phyloP scores from a whole-genome alignment of 129 eudicot species.

The Apium graveolens region DNA sequence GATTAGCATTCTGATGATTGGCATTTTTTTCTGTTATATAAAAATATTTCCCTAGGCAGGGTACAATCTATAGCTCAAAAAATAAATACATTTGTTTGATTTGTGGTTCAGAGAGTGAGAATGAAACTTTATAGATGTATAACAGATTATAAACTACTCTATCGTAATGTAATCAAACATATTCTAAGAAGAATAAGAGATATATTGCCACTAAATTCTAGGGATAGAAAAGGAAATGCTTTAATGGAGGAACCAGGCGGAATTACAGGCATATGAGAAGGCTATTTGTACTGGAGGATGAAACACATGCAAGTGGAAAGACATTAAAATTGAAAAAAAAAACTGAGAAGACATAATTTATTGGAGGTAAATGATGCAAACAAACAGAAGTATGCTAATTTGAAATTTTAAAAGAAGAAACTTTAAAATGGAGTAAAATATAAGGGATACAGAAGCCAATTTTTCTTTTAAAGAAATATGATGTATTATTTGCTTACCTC shows the following conservation, averaged over 20 bases:
- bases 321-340: neutral
- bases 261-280: neutral
- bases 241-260: neutral
- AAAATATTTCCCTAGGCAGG: neutral
- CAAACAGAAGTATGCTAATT: neutral
- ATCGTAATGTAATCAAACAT: neutral
- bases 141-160: neutral
- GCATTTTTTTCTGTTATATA: neutral
- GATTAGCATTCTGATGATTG: neutral
- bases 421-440: neutral
- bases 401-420: neutral
- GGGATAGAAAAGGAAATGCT: neutral
- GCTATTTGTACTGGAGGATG: neutral
- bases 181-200: neutral
- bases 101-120: neutral
- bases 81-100: neutral
- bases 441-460: neutral
- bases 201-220: neutral
- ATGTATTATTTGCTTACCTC: conserved; percentile 41
- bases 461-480: neutral
- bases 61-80: neutral
- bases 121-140: neutral
- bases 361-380: neutral
- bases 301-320: neutral
- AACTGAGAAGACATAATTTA: neutral